Evolutionary conservation across 1,284 basidiomycete species (phyloP).

Genomic region (Ceratobasidium sp.): DNA sequence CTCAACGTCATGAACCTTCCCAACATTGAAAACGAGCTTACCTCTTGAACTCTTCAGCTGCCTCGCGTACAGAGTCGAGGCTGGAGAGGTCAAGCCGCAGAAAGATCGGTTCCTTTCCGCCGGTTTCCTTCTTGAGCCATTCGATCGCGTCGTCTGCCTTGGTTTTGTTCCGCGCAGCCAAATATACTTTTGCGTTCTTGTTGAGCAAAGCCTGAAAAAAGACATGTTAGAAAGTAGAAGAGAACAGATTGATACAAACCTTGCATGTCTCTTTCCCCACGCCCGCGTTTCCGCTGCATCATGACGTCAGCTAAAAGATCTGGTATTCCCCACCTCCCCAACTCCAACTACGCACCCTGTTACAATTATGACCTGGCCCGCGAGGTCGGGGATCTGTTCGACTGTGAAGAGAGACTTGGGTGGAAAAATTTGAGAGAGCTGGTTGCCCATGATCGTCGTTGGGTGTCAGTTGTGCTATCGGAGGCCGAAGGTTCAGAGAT

Average conservation of each 20-base stretch:
- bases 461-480: no score
- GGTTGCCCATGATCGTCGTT: conserved; percentile 9
- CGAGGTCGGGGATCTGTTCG: conserved; percentile 48
- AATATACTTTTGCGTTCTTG: conserved; percentile 72
- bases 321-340: not conserved
- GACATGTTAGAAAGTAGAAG: not conserved
- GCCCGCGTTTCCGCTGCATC: conserved; percentile 46
- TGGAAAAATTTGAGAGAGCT: conserved; percentile 42
- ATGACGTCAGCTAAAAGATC: not conserved
- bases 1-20: not conserved
- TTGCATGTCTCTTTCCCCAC: conserved; percentile 48
- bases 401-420: conserved; percentile 45
- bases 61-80: conserved; percentile 63
- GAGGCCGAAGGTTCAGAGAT: no score
- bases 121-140: conserved; percentile 57
- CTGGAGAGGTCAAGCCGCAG: conserved; percentile 70
- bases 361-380: conserved; percentile 53
- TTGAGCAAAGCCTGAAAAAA: conserved; percentile 60
- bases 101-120: conserved; percentile 60
- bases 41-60: conserved; percentile 64
- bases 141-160: conserved; percentile 61
- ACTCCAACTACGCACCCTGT: conserved; percentile 50
- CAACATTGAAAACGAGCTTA: conserved; percentile 52
- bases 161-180: conserved; percentile 63
- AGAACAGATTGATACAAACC: no score